phyloP scores from a whole-genome alignment of 1,139 yeast genomes.

The Pichia sp. region DNA sequence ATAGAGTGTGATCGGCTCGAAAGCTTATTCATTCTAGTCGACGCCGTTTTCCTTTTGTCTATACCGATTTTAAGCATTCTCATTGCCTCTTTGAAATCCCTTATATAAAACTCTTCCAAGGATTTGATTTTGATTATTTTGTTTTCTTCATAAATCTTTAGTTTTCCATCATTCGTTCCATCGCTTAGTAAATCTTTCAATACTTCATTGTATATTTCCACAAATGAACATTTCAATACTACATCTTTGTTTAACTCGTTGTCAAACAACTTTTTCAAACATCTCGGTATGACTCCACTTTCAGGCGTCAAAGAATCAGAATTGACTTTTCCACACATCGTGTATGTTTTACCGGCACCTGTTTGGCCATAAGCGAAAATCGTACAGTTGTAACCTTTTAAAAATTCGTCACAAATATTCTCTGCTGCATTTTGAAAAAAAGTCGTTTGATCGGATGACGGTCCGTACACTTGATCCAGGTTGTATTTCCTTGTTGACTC shows the following conservation, averaged over 20 bases:
- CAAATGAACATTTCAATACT: slow-evolving; percentile 59
- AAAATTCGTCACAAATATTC: slow-evolving; percentile 61
- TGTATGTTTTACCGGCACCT: slow-evolving; percentile 83
- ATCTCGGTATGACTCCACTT: slow-evolving; percentile 69
- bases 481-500: slow-evolving; percentile 45
- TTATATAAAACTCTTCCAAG: slow-evolving; percentile 50
- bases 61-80: slow-evolving; percentile 51
- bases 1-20: slow-evolving; percentile 74
- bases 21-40: slow-evolving; percentile 63
- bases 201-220: slow-evolving; percentile 72
- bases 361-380: slow-evolving; percentile 87
- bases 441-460: slow-evolving; percentile 58
- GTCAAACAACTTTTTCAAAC: slow-evolving; percentile 50
- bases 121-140: slow-evolving; percentile 34
- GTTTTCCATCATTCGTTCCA: slow-evolving; percentile 33
- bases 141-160: slow-evolving; percentile 51
- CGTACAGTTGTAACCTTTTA: slow-evolving; percentile 72
- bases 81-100: slow-evolving; percentile 52
- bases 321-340: slow-evolving; percentile 71
- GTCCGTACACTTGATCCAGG: slow-evolving; percentile 74
- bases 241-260: slow-evolving; percentile 19
- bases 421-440: slow-evolving; percentile 59
- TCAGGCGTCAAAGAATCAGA: slow-evolving; percentile 30
- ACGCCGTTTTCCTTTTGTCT: slow-evolving; percentile 56
- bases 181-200: slow-evolving; percentile 55